Base-by-base conservation (phyloP, 2,329 filamentous ascomycete species). In the Colletotrichum noveboracense region DNA sequence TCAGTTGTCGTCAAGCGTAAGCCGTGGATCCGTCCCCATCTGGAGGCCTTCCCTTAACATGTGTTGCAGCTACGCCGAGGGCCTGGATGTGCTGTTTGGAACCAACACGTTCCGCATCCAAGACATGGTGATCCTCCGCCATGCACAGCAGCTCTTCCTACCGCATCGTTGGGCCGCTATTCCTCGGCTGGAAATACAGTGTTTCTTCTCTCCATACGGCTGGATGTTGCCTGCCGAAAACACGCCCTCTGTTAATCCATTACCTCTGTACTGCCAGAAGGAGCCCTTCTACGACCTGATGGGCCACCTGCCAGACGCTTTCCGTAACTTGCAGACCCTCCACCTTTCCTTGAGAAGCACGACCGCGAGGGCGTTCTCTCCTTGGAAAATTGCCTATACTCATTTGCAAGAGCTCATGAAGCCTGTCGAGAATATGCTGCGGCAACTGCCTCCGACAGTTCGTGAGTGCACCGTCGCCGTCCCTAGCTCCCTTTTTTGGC, bases 401-500 rank as follows among this genome's bases (percentile, higher is more conserved):
- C 18, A 24, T 32, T 62, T 62, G 30, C 1, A 30, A 56, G 48
- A 36, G 13, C 28, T 67, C 30, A 62, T 70, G 52, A 32, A 28
- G 7, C 78, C 77, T 4, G 67, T 80, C 24, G 79, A 82, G 13
- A 9, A 13, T 12, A 77, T 82, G 77, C 78, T 80, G 36, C 70
- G 71, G n/a, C 71, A 55, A 24, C 66, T 81, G 9, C 73, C 73
- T 1, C 30, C 76, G 0, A 55, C 76, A 10, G 74, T 82, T 5
- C 18, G 38, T 24, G 75, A 80, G 30, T 78, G 78, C 16, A 78
- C 78, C 1, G 21, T 82, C 14, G 79, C 78, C 9, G 72, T 81
- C 6, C 81, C 81, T 1, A 78, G 78, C 32, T 79, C 76, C 9
- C 71, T 76, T 0, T 82, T 81, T 58, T 66, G 21, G 10, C 8